Percentiles rank a stretch among this genome's conserved stretches.
Conservation (phyloP, 805 yeast species). For the Sungouiella blattae region DNA sequence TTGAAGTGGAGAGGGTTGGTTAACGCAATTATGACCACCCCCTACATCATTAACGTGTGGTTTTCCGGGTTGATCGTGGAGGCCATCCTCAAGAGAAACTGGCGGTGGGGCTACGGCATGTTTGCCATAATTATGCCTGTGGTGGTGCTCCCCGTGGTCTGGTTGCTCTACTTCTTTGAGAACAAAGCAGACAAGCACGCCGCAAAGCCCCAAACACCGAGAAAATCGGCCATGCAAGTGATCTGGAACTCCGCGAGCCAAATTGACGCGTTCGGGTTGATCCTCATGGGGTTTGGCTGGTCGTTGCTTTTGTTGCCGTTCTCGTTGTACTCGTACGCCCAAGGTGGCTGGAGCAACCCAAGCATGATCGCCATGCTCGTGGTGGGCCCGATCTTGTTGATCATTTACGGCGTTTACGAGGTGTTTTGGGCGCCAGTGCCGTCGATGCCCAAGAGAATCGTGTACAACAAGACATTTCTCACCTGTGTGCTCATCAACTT, state of each 20-base stretch:
- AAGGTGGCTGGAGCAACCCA: constrained; percentile 33
- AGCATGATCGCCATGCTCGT: constrained; percentile 43
- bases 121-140: constrained; percentile 46
- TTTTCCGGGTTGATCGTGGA: constrained; percentile 15
- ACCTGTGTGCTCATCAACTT: constrained; percentile 30
- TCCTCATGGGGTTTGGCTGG: constrained; percentile 38
- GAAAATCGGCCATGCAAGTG: background rate
- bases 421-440: constrained; percentile 33
- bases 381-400: constrained; percentile 35
- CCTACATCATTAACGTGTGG: constrained; percentile 23
- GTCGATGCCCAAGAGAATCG: constrained; percentile 32
- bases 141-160: constrained; percentile 30
- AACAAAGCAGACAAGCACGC: background rate
- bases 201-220: too few species aligned
- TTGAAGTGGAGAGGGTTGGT: constrained; percentile 38
- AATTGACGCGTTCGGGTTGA: constrained; percentile 36
- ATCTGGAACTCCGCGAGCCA: constrained; percentile 12
- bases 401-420: constrained; percentile 34
- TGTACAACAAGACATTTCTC: constrained; percentile 35
- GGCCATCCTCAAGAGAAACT: constrained; percentile 18
- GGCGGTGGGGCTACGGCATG: constrained; percentile 56
- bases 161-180: constrained; percentile 19
- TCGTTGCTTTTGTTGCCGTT: constrained; percentile 36
- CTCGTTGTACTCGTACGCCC: constrained; percentile 29
- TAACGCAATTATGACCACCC: constrained; percentile 26